Conservation (phyloP, 2,329 filamentous ascomycete species). For the Penicillium sp. region DNA sequence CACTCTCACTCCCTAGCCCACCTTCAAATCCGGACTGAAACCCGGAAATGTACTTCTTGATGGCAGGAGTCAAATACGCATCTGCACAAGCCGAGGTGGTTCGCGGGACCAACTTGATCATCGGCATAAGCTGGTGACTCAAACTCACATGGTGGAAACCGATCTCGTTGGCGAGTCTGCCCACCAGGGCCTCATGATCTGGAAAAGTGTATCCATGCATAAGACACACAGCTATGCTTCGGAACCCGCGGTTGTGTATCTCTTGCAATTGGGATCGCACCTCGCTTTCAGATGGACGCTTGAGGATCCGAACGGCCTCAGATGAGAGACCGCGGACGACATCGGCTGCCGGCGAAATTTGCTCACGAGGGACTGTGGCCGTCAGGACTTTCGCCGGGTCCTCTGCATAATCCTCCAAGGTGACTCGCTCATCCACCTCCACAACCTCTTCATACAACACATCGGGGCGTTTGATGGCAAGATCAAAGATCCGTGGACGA, state of each 20-base stretch:
- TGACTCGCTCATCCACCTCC: slow-evolving; percentile 90
- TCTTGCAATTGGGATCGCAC: slow-evolving; percentile 63
- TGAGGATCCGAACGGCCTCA: slow-evolving; percentile 71
- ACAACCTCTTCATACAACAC: slow-evolving; percentile 82
- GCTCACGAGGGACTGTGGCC: slow-evolving; percentile 39
- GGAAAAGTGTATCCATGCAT: slow-evolving; percentile 94
- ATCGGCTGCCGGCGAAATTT: slow-evolving; percentile 50
- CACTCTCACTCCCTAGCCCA: slow-evolving; percentile 73
- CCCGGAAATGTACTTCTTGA: slow-evolving; percentile 74
- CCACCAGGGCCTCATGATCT: slow-evolving; percentile 77
- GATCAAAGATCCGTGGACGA: slow-evolving; percentile 84
- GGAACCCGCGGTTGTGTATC: slow-evolving; percentile 70
- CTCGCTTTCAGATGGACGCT: slow-evolving; percentile 58
- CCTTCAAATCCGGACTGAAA: slow-evolving; percentile 81
- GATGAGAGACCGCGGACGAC: slow-evolving; percentile 72
- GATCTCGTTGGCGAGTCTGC: slow-evolving; percentile 73
- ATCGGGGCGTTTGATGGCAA: slow-evolving; percentile 83
- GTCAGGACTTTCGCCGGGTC: slow-evolving; percentile 70
- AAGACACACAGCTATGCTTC: slow-evolving; percentile 83
- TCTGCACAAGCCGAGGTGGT: slow-evolving; percentile 78
- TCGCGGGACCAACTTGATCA: slow-evolving; percentile 79
- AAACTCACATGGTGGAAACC: slow-evolving; percentile 83
- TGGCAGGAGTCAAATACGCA: slow-evolving; percentile 77
- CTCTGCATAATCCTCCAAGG: slow-evolving; percentile 88
- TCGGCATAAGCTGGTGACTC: slow-evolving; percentile 80